Percentiles rank a stretch among this genome's conserved stretches.
Evolutionary conservation across 306 rosid genomes (phyloP).

Genomic region (Vicia sativa): DNA sequence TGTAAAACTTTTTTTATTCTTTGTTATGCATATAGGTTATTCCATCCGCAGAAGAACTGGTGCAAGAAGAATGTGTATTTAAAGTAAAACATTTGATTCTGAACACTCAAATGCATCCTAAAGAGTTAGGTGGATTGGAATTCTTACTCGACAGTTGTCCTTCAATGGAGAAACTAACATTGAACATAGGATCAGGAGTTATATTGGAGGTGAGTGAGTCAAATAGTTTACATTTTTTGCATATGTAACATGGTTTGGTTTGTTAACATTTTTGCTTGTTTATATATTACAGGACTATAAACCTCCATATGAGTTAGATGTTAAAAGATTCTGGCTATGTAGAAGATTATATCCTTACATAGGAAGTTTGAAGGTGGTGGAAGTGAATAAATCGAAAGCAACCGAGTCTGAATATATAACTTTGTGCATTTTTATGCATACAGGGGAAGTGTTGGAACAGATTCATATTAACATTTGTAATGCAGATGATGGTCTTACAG

Average conservation of each 20-base stretch:
- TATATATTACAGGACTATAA: constrained; percentile 37
- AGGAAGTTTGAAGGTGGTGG: constrained; percentile 33
- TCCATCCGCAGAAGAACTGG: constrained; percentile 41
- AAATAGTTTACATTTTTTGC: neutral
- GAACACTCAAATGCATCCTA: constrained; percentile 45
- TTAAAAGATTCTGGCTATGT: neutral
- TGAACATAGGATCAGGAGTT: constrained; percentile 25
- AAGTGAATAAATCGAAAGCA: constrained; percentile 20
- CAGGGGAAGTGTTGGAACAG: constrained; percentile 16
- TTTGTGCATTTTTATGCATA: neutral
- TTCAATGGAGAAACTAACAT: constrained; percentile 42
- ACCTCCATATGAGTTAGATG: constrained; percentile 24
- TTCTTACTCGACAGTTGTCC: constrained; percentile 54
- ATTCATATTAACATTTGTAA: neutral
- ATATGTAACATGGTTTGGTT: neutral
- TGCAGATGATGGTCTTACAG: neutral
- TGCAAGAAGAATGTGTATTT: constrained; percentile 18
- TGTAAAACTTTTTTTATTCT: neutral
- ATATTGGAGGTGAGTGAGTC: constrained; percentile 43
- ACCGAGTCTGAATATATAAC: rapidly evolving
- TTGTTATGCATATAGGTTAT: constrained; percentile 31
- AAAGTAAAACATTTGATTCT: constrained; percentile 46
- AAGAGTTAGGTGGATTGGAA: constrained; percentile 46
- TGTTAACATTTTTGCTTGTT: neutral
- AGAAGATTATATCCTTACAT: rapidly evolving